phyloP scores from a whole-genome alignment of 2,329 filamentous ascomycete species.

The Pyrenochaeta sp. region DNA sequence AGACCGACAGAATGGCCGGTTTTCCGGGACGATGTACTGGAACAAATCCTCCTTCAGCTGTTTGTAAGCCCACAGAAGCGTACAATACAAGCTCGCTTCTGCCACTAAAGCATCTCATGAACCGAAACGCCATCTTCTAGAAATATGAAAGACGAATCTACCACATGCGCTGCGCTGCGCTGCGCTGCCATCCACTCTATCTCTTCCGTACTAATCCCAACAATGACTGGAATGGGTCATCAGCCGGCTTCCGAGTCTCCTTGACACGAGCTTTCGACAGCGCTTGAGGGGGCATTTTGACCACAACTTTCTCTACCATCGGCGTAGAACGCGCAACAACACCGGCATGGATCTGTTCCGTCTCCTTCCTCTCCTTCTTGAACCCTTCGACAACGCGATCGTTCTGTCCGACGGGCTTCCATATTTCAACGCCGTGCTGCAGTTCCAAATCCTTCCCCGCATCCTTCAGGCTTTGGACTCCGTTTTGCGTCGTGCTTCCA shows the following conservation, averaged over 20 bases:
- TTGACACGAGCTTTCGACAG: neutral
- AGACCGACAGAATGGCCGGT: too few relatives aligned
- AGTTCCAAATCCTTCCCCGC: neutral
- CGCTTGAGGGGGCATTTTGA: neutral
- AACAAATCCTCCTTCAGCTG: too few relatives aligned
- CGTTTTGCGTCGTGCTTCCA: neutral
- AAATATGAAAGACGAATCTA: too few relatives aligned
- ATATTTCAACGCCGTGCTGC: neutral
- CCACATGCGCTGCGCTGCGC: too few relatives aligned
- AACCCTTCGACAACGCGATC: neutral
- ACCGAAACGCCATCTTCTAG: too few relatives aligned
- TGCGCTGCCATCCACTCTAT: neutral
- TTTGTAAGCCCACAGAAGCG: too few relatives aligned
- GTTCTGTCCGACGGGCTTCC: neutral
- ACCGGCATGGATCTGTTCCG: neutral
- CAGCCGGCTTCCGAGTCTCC: neutral
- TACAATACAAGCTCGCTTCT: too few relatives aligned
- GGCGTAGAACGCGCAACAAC: neutral
- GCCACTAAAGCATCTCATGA: too few relatives aligned
- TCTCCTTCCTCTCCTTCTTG: neutral
- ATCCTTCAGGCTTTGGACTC: neutral
- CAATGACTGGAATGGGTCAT: slow-evolving; percentile 8
- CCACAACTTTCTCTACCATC: neutral
- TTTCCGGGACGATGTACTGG: too few relatives aligned
- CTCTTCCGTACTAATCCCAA: slow-evolving; percentile 3